Evolutionary conservation across 1,139 yeast species (phyloP).

Genomic region (Kodamaea sp.): DNA sequence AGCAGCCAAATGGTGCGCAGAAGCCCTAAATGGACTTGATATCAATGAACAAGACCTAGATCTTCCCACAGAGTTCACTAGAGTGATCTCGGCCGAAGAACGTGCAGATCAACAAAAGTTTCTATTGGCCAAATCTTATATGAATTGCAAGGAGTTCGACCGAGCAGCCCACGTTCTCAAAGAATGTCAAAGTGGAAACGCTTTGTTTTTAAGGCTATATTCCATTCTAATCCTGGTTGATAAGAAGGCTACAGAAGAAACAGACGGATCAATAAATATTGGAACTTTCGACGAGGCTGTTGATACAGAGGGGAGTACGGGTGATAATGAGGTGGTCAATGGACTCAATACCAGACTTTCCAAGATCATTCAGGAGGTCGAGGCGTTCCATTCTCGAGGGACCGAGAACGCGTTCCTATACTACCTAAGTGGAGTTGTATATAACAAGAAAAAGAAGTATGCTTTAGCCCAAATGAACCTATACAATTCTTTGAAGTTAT

Average conservation of each 20-base stretch:
- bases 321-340: constrained; percentile 17
- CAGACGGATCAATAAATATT: constrained; percentile 55
- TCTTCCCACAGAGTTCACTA: not conserved
- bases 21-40: constrained; percentile 59
- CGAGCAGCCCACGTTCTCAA: constrained; percentile 66
- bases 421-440: constrained; percentile 68
- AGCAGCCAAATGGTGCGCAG: constrained; percentile 82
- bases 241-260: constrained; percentile 69
- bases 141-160: constrained; percentile 84
- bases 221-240: constrained; percentile 73
- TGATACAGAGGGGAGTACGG: constrained; percentile 10
- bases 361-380: constrained; percentile 47
- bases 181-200: constrained; percentile 53
- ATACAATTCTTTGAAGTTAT: constrained; percentile 56
- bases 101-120: constrained; percentile 37
- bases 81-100: constrained; percentile 27
- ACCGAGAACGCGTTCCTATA: constrained; percentile 59
- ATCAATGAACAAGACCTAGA: constrained; percentile 1
- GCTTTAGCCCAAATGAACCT: constrained; percentile 60
- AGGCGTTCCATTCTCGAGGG: constrained; percentile 27
- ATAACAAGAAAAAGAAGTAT: constrained; percentile 61
- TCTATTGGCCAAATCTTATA: constrained; percentile 69
- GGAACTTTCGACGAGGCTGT: constrained; percentile 20
- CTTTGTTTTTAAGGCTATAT: constrained; percentile 67
- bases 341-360: constrained; percentile 32